Evolutionary conservation across 345 rosid species (phyloP), one percentile per base, ranked within the genome.

Genomic region (Noccaea bulbosa): DNA sequence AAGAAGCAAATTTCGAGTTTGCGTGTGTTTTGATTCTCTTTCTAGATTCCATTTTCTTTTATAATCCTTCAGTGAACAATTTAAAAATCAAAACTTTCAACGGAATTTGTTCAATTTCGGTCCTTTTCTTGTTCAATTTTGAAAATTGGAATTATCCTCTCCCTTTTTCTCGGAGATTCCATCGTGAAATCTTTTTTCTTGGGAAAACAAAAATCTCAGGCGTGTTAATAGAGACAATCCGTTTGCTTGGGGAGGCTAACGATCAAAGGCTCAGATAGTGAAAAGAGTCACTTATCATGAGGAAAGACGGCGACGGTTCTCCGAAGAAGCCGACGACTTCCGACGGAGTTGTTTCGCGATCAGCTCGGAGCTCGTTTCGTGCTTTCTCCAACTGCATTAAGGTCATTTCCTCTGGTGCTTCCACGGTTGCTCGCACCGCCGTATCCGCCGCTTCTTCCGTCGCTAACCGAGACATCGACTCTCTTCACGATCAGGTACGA

Each of bases 381-480:
- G 82, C 91, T 24, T 65, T 93, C 50, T 88, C 97, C 8, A 85
- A 92, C 78, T 93, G 84, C 75, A 54, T 86, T 73, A 81, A 79
- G 75, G 86, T 89, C 24, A 85, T 93, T 68, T 91, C 98, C 1
- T 87, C 97, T 0, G 98, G 98, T 48, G 96, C 98, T 9, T 91
- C 98, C 20, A 86, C 90, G 0, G 94, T 89, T 16, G 96, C 96
- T 5, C 79, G 86, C 83, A 86, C 98, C 11, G 98, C 98, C 16
- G 92, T 80, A 0, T 87, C 92, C 0, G 88, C 78, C 32, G 96
- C 97, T 1, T 89, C 92, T 8, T 84, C 97, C 8, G 83, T 89
- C 69, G 94, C 86, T 55, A 91, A 88, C 54, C 83, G 80, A 27
- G 96, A 81, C 56, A 81, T 51, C 70, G 96, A 81, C 11, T 75